Evolutionary conservation across 176 grass and related monocot species (phyloP).

Genomic region (Themeda triandra): DNA sequence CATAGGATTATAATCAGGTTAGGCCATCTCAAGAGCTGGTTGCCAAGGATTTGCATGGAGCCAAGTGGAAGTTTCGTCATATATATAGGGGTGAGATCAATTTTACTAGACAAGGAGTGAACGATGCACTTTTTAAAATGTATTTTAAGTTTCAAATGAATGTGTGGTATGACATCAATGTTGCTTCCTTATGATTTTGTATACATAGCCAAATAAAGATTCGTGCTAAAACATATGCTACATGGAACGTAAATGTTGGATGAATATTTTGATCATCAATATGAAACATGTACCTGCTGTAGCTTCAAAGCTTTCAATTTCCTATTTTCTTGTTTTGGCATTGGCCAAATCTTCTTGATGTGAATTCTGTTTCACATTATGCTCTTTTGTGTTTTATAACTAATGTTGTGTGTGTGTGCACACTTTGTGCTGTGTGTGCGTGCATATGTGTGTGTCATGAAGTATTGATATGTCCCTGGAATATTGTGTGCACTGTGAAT

Average conservation of each 20-base stretch:
- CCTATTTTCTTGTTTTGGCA: not conserved
- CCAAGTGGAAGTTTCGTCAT: slow-evolving; percentile 87
- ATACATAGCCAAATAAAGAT: not conserved
- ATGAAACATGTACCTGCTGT: not conserved
- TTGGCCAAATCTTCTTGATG: not conserved
- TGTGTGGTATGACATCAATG: not conserved
- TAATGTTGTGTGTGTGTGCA: not conserved
- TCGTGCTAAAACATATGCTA: not conserved
- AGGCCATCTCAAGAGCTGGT: slow-evolving; percentile 98
- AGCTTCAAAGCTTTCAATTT: not conserved
- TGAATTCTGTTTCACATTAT: not conserved
- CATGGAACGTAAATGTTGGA: not conserved
- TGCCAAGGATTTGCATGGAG: slow-evolving; percentile 90
- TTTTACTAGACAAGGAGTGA: not conserved
- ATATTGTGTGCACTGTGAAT: not conserved
- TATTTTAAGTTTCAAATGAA: not conserved
- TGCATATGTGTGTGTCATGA: not conserved
- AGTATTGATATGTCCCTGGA: not conserved
- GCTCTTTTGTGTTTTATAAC: not conserved
- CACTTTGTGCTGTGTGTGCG: not conserved
- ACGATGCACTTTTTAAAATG: not conserved
- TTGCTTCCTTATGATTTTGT: slow-evolving; percentile 3
- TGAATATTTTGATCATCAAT: not conserved
- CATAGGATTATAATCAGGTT: slow-evolving; percentile 86
- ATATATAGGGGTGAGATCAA: slow-evolving; percentile 83